A percentile compares a stretch with the other conserved stretches of the same genome.
These are phyloP conservation scores for Scopulariopsis brevicaulis DNA, from an alignment of 2,329 filamentous ascomycete species.

Conservation along the genomic window DNA sequence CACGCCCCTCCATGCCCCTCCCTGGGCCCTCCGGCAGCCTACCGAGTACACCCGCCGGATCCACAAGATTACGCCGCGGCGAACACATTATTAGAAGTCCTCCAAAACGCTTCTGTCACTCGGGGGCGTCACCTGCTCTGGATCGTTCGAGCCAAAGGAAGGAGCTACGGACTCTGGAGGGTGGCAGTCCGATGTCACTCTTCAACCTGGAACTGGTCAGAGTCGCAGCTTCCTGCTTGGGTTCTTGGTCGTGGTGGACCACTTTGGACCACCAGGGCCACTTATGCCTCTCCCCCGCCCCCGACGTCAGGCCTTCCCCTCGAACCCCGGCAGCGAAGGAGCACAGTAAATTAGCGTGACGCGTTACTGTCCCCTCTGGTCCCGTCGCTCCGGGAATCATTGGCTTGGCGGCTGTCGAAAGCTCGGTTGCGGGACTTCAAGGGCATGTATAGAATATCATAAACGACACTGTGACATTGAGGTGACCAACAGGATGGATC, in stretches of 20 bases:
- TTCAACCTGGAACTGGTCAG: neutral
- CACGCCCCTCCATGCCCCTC: neutral
- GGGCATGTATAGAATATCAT: neutral
- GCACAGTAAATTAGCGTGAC: neutral
- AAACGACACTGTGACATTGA: neutral
- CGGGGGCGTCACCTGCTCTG: too few relatives aligned
- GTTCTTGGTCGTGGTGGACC: neutral
- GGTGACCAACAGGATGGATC: neutral
- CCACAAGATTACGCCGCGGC: neutral
- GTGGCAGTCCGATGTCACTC: neutral
- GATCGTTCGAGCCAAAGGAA: neutral
- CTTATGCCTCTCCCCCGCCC: neutral
- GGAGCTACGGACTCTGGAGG: neutral
- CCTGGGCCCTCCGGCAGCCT: neutral
- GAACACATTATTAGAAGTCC: too few relatives aligned
- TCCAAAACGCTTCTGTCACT: too few relatives aligned
- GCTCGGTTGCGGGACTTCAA: neutral
- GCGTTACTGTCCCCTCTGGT: neutral
- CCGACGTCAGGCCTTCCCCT: neutral
- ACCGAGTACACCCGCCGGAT: neutral
- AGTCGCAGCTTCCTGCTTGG: neutral
- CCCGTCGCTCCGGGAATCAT: neutral
- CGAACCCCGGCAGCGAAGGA: neutral
- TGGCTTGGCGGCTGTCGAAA: neutral
- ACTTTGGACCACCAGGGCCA: too few relatives aligned